Evolutionary conservation across 441 rosid species (phyloP), one percentile per base, ranked within the genome.

Genomic region (Jatropha podagrica): DNA sequence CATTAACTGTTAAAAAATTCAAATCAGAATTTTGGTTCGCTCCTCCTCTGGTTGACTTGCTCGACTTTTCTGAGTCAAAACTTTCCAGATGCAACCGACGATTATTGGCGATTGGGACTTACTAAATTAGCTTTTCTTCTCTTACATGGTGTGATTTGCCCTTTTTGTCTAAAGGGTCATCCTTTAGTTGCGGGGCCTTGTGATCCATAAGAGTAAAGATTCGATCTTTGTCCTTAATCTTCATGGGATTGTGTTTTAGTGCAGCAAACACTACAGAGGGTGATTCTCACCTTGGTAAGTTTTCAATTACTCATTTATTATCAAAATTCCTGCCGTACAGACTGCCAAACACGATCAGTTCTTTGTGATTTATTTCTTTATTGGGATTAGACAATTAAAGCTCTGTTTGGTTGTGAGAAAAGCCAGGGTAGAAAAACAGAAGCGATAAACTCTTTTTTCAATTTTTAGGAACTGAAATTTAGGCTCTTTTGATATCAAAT

Each of bases 251-350:
- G 76, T 67, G 73, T 17, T 76, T 89, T 58, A 90, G 97, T 69
- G 69, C 89, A 65, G 82, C 86, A 79, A 80, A 80, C 76, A 88
- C 82, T 89, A 88, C 85, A n/a, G 86, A 85, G 52, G 81, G 82
- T 75, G 84, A 79, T 72, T 65, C 32, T 54, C 82, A 70, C 20
- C 65, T 79, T 32, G 90, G 97, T 92, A 74, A 62, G 80, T 65
- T 81, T 67, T 7, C 71, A 44, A 49, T 56, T 68, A 18, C 7
- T 6, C 12, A 1, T 37, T 40, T 69, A 20, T 27, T 65, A 27
- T 14, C 18, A 10, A 7, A 14, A 14, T 48, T 49, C 77, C 59
- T 18, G 59, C 59, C 37, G 44, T 71, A 27, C 32, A 18, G 20
- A 7, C 40, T 37, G 20, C 59, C n/a, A 48, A 10, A 12, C 4